A percentile compares a stretch with the other conserved stretches of the same genome.
Evolutionary conservation across 176 grass and related monocot genomes (phyloP).

Genomic region (sorghum (Sorghum bicolor)): DNA sequence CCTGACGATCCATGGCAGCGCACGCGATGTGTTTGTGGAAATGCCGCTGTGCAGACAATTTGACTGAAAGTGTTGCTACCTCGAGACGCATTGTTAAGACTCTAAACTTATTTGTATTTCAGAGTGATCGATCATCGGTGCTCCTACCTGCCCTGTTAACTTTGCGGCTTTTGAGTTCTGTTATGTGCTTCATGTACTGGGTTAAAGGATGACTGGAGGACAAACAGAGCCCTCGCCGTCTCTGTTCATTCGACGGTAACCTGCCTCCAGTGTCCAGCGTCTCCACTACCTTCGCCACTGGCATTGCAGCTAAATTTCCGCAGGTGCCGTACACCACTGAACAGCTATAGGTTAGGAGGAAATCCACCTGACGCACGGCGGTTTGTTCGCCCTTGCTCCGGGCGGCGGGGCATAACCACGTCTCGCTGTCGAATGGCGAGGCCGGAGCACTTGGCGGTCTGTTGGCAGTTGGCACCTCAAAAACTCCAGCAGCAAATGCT

Average conservation of each 20-base stretch:
- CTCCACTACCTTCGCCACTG: background rate
- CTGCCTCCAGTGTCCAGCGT: background rate
- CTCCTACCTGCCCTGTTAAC: background rate
- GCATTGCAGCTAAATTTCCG: background rate
- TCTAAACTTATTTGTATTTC: background rate
- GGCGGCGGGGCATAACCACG: background rate
- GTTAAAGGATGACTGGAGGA: too few species aligned
- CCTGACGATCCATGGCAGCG: background rate
- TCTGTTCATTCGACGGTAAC: background rate
- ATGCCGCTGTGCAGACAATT: conserved; percentile 5
- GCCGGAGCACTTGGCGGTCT: too few species aligned
- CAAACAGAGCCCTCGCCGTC: background rate
- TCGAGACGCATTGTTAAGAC: background rate
- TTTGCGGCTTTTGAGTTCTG: background rate
- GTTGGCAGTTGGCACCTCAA: background rate
- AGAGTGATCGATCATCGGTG: background rate
- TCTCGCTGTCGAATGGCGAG: background rate
- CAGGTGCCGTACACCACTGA: too few species aligned
- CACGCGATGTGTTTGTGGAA: conserved; percentile 38
- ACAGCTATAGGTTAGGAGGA: background rate
- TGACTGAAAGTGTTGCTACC: background rate
- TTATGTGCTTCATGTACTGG: background rate
- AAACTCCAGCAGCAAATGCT: background rate
- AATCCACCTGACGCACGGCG: background rate
- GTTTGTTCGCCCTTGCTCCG: background rate